Evolutionary conservation across 345 rosid genomes (phyloP).

Genomic region (Corymbia maculata): DNA sequence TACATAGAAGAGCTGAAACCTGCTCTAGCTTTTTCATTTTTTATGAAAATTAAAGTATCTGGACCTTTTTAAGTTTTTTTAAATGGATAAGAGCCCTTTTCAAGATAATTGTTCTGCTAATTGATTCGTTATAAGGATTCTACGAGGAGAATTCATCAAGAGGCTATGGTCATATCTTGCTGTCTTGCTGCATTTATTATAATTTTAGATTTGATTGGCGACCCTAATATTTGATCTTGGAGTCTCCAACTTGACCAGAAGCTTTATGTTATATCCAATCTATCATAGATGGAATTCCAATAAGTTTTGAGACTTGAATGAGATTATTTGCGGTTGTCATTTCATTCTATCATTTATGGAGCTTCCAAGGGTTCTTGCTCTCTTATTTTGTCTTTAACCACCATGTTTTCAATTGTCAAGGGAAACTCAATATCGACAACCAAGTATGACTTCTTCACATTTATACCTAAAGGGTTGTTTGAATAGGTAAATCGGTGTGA

Average conservation of each 20-base stretch:
- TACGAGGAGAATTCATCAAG: not conserved
- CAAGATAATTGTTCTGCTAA: not conserved
- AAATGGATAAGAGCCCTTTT: not conserved
- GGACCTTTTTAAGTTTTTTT: not conserved
- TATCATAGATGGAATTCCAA: not conserved
- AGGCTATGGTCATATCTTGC: not conserved
- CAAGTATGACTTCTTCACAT: constrained; percentile 86
- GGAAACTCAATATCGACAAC: constrained; percentile 93
- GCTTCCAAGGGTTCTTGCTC: not conserved
- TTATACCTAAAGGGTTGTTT: constrained; percentile 92
- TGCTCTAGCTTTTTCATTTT: not conserved
- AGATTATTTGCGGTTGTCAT: not conserved
- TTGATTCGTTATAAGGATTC: not conserved
- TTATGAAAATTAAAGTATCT: not conserved
- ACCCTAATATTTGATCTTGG: not conserved
- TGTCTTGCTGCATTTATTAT: not conserved
- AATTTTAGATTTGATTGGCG: not conserved
- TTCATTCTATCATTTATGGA: not conserved
- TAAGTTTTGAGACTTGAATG: not conserved
- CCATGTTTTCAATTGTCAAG: constrained; percentile 16
- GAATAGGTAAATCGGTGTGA: constrained; percentile 66
- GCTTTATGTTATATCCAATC: not conserved
- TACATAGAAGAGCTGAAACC: not conserved
- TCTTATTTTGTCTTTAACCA: not conserved
- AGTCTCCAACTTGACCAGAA: not conserved